Evolutionary conservation across 345 rosid genomes (phyloP).

Genomic region (Salix dunnii): DNA sequence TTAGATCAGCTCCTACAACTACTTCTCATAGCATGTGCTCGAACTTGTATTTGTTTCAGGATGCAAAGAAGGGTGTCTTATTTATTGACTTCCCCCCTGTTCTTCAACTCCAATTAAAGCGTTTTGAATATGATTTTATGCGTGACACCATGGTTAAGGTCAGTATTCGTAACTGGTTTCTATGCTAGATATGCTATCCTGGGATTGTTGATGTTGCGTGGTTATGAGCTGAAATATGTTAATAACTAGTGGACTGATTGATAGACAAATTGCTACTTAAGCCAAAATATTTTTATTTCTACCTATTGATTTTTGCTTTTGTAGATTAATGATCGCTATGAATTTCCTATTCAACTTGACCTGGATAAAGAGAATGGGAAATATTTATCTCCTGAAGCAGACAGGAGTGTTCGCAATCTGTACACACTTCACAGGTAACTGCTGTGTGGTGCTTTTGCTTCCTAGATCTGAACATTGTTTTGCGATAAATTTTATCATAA

Average conservation of each 20-base stretch:
- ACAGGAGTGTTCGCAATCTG: constrained; percentile 87
- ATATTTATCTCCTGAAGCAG: constrained; percentile 86
- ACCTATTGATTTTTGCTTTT: constrained; percentile 15
- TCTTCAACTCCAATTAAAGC: constrained; percentile 92
- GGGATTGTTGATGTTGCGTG: neutral
- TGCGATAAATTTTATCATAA: neutral
- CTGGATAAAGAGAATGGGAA: constrained; percentile 82
- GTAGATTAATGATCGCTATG: constrained; percentile 96
- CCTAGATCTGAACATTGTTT: neutral
- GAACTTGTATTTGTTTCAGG: constrained; percentile 48
- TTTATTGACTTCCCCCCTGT: constrained; percentile 96
- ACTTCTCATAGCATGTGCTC: neutral
- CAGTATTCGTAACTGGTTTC: constrained; percentile 10
- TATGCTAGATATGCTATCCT: neutral
- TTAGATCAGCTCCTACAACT: neutral
- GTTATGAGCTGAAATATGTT: neutral
- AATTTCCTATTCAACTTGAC: constrained; percentile 94
- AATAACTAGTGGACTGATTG: neutral
- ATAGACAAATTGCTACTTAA: neutral
- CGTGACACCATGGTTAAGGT: constrained; percentile 97
- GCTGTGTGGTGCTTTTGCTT: neutral
- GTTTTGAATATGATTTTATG: constrained; percentile 94
- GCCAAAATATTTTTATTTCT: neutral
- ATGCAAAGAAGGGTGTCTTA: constrained; percentile 87
- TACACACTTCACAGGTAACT: constrained; percentile 84